Percentiles rank a stretch among this genome's conserved stretches.
Conservation (phyloP, 345 rosid genomes). For the Linum tenue region DNA sequence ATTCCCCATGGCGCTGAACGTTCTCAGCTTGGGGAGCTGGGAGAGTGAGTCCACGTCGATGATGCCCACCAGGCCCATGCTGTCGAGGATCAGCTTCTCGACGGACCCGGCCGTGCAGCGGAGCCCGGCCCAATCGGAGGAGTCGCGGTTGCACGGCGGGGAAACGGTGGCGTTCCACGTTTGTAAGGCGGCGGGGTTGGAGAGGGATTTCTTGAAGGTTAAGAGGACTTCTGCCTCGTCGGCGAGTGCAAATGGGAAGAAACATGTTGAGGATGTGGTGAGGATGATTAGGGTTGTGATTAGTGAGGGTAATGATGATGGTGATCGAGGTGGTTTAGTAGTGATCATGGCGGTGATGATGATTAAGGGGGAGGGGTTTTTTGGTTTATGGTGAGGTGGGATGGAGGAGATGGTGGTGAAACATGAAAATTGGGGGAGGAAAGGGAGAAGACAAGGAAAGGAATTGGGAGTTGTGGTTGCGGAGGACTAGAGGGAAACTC, state of each 20-base stretch:
- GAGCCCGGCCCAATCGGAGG: slow-evolving; percentile 47
- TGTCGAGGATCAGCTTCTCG: slow-evolving; percentile 38
- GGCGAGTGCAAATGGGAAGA: neutral
- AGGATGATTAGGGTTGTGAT: neutral
- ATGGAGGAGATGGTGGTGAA: neutral
- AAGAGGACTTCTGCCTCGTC: slow-evolving; percentile 39
- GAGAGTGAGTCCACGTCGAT: slow-evolving; percentile 38
- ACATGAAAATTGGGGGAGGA: neutral
- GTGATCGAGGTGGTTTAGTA: neutral
- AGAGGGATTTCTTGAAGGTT: slow-evolving; percentile 45
- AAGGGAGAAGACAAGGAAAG: neutral
- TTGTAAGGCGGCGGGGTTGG: slow-evolving; percentile 17
- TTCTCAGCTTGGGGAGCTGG: slow-evolving; percentile 25
- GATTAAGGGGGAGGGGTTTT: neutral
- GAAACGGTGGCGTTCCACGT: slow-evolving; percentile 31
- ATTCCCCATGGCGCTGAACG: slow-evolving; percentile 55
- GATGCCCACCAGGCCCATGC: slow-evolving; percentile 43
- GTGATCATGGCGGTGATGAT: neutral
- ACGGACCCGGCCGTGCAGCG: slow-evolving; percentile 34
- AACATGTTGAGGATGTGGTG: neutral
- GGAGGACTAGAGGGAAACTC: too few relatives aligned
- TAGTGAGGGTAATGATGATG: neutral
- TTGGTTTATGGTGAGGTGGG: too few relatives aligned
- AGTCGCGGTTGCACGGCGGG: slow-evolving; percentile 26
- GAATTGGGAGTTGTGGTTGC: too few relatives aligned